These are phyloP conservation scores for Thinopyrum elongatum DNA, from an alignment of 176 grass and related monocot genomes.

Conservation along the genomic window DNA sequence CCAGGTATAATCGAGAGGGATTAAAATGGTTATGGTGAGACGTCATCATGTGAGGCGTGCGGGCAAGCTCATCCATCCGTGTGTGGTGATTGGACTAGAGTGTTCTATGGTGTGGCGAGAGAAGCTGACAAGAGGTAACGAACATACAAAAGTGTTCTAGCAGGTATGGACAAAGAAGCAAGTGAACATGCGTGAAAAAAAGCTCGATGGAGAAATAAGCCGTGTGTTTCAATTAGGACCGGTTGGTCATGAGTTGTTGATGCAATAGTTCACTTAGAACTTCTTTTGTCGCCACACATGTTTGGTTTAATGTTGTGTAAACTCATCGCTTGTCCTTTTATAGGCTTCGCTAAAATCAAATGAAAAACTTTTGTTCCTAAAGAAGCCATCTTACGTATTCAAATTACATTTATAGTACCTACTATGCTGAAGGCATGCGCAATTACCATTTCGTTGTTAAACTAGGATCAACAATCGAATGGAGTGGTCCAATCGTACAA, in stretches of 20 bases:
- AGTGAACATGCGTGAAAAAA: too few relatives aligned
- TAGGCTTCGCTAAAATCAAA: neutral
- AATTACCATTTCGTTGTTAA: neutral
- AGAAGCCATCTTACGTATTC: neutral
- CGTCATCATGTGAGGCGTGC: too few relatives aligned
- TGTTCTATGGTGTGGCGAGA: too few relatives aligned
- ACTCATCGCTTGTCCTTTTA: too few relatives aligned
- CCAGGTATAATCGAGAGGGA: too few relatives aligned
- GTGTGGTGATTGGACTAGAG: too few relatives aligned
- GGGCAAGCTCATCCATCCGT: too few relatives aligned
- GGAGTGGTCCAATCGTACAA: neutral
- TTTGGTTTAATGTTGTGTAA: neutral
- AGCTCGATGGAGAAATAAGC: neutral
- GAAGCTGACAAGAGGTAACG: too few relatives aligned
- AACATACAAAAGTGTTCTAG: too few relatives aligned
- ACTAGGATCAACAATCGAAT: neutral
- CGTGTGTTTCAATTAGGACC: neutral
- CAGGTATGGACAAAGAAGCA: too few relatives aligned
- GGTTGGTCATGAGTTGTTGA: neutral
- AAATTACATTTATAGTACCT: neutral
- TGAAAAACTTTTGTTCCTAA: rapidly evolving
- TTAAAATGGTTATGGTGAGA: rapidly evolving
- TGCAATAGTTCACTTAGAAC: neutral
- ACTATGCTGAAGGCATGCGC: neutral
- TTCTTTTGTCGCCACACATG: neutral